These are phyloP conservation scores for Climacium dendroides DNA, from an alignment of 225 moss, liverwort and hornwort genomes.

Conservation along the genomic window DNA sequence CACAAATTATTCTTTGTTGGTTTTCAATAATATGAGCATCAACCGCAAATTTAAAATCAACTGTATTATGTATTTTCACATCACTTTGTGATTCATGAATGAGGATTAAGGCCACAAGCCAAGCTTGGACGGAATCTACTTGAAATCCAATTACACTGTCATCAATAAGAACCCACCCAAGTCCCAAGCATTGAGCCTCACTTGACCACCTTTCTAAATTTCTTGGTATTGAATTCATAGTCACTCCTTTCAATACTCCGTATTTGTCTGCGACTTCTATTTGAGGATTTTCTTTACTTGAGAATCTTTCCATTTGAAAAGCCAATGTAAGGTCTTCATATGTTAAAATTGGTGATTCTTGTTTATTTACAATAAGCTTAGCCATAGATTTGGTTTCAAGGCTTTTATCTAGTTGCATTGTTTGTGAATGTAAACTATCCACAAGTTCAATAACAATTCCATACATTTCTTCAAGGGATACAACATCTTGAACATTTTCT, in stretches of 20 bases:
- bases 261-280: not conserved
- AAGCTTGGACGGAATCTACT: constrained; percentile 2
- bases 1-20: not conserved
- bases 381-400: not conserved
- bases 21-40: not conserved
- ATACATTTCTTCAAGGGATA: not conserved
- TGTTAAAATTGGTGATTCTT: not conserved
- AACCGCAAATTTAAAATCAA: constrained; percentile 1
- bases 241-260: not conserved
- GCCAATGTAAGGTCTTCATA: not conserved
- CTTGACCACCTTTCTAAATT: not conserved
- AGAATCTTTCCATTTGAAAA: not conserved
- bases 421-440: not conserved
- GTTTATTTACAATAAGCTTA: not conserved
- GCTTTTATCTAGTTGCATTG: not conserved
- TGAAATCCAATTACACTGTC: not conserved
- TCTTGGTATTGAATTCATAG: not conserved
- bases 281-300: not conserved
- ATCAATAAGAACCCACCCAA: constrained; percentile 5
- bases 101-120: constrained; percentile 15
- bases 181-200: not conserved
- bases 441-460: not conserved
- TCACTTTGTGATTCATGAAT: not conserved
- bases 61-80: not conserved
- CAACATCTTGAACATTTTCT: not conserved